A percentile compares a stretch with the other conserved stretches of the same genome.
These are phyloP conservation scores for Russula earlei DNA, from an alignment of 768 basidiomycete genomes.

Conservation along the genomic window DNA sequence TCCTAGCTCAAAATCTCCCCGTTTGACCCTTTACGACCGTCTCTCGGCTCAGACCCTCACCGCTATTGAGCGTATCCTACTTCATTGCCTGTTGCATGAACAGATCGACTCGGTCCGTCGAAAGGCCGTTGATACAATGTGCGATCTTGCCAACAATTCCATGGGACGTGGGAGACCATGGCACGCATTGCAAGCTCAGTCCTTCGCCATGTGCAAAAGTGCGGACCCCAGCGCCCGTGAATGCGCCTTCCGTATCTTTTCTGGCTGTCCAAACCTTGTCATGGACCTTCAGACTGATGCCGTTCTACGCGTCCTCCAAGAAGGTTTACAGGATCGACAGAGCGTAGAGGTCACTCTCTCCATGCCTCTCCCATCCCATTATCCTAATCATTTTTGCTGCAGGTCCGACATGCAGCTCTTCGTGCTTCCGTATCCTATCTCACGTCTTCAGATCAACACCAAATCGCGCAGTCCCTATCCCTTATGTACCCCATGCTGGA, in stretches of 20 bases:
- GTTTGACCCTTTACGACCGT: conserved; percentile 69
- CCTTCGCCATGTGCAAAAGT: conserved; percentile 53
- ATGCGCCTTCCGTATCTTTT: conserved; percentile 57
- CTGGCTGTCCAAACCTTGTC: conserved; percentile 65
- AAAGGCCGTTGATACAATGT: conserved; percentile 66
- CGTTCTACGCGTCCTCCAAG: conserved; percentile 55
- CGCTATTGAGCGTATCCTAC: conserved; percentile 61
- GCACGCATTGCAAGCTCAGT: conserved; percentile 69
- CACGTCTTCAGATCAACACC: conserved; percentile 46
- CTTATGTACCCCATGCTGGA: conserved; percentile 68
- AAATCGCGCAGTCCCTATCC: conserved; percentile 50
- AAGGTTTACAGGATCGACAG: conserved; percentile 56
- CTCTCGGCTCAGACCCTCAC: conserved; percentile 56
- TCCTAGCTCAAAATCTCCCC: conserved; percentile 28
- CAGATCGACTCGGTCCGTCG: conserved; percentile 47
- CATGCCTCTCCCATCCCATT: background rate
- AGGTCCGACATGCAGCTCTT: conserved; percentile 70
- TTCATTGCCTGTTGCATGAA: conserved; percentile 62
- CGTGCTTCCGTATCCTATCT: conserved; percentile 63
- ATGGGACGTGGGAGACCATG: conserved; percentile 72
- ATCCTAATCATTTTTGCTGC: background rate
- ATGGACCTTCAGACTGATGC: conserved; percentile 68
- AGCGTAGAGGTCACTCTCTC: conserved; percentile 47
- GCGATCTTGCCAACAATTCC: conserved; percentile 64
- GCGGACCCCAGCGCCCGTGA: conserved; percentile 25